phyloP scores from a whole-genome alignment of 176 grass and related monocot species.

The Avena atlantica region DNA sequence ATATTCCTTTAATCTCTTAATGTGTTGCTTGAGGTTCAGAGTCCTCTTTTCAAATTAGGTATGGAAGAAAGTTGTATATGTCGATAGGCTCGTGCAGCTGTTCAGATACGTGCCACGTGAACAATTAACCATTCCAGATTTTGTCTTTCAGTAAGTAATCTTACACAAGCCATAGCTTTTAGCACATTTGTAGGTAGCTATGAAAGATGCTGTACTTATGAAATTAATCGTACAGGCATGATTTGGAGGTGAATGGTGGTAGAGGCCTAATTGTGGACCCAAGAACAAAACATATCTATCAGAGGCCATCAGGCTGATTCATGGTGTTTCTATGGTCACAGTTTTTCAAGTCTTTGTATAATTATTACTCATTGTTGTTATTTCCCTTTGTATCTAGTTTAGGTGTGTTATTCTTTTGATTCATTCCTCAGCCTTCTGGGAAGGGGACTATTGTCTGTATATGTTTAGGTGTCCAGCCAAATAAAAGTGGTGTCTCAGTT shows the following conservation, averaged over 20 bases:
- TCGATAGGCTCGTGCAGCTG: slow-evolving; percentile 87
- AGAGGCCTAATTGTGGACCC: slow-evolving; percentile 93
- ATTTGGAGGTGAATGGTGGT: slow-evolving; percentile 96
- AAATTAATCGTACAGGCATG: slow-evolving; percentile 64
- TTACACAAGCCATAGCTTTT: slow-evolving; percentile 12
- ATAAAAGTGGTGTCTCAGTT: slow-evolving; percentile 40
- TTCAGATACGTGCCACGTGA: slow-evolving; percentile 97
- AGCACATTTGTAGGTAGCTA: not conserved
- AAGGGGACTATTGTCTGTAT: slow-evolving; percentile 38
- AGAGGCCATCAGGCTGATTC: slow-evolving; percentile 77
- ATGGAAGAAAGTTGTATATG: slow-evolving; percentile 94
- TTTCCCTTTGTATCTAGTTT: slow-evolving; percentile 45
- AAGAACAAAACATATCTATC: slow-evolving; percentile 97
- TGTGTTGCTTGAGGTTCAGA: slow-evolving; percentile 17
- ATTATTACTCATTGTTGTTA: slow-evolving; percentile 35
- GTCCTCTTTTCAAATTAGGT: slow-evolving; percentile 54
- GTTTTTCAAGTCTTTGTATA: slow-evolving; percentile 38
- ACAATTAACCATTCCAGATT: slow-evolving; percentile 95
- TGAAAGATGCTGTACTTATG: slow-evolving; percentile 7
- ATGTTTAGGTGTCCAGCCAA: slow-evolving; percentile 40
- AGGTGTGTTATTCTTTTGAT: slow-evolving; percentile 46
- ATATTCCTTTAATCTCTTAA: slow-evolving; percentile 4
- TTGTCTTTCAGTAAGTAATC: slow-evolving; percentile 94
- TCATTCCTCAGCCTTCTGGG: slow-evolving; percentile 30
- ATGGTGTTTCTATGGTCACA: not conserved